These are phyloP conservation scores for Penicillium turbatum DNA, from an alignment of 495 filamentous ascomycete species.

Conservation along the genomic window DNA sequence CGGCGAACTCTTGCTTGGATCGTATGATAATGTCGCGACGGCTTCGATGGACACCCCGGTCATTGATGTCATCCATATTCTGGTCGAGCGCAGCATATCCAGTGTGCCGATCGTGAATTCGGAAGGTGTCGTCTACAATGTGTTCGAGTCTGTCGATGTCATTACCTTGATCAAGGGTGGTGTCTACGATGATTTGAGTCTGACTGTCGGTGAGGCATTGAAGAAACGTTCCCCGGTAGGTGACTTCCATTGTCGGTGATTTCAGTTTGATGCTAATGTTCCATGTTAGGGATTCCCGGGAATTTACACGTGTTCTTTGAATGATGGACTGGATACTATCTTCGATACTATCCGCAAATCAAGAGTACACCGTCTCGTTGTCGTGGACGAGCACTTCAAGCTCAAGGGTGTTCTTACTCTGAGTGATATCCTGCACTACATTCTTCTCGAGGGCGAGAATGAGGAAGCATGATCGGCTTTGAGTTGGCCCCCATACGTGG, in stretches of 20 bases:
- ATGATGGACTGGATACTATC: slow-evolving; percentile 90
- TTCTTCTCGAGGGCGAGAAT: slow-evolving; percentile 77
- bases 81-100: slow-evolving; percentile 90
- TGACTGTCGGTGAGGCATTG: slow-evolving; percentile 85
- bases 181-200: slow-evolving; percentile 81
- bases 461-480: slow-evolving; percentile 34
- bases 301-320: slow-evolving; percentile 90
- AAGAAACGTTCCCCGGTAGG: slow-evolving; percentile 75
- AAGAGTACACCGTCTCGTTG: slow-evolving; percentile 84
- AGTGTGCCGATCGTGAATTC: slow-evolving; percentile 90
- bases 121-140: slow-evolving; percentile 79
- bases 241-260: slow-evolving; percentile 1
- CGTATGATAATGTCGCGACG: slow-evolving; percentile 73
- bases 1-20: slow-evolving; percentile 79
- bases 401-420: slow-evolving; percentile 88
- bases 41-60: slow-evolving; percentile 90
- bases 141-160: slow-evolving; percentile 97
- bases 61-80: slow-evolving; percentile 90
- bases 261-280: slow-evolving; percentile 2
- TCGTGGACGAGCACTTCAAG: slow-evolving; percentile 82
- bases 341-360: slow-evolving; percentile 96
- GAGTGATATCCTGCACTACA: slow-evolving; percentile 94
- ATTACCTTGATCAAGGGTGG: slow-evolving; percentile 93
- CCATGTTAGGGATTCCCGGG: slow-evolving; percentile 77
- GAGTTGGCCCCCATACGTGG: neutral